Evolutionary conservation across 2,329 filamentous ascomycete genomes (phyloP).

Genomic region (Falciphora oryzae): DNA sequence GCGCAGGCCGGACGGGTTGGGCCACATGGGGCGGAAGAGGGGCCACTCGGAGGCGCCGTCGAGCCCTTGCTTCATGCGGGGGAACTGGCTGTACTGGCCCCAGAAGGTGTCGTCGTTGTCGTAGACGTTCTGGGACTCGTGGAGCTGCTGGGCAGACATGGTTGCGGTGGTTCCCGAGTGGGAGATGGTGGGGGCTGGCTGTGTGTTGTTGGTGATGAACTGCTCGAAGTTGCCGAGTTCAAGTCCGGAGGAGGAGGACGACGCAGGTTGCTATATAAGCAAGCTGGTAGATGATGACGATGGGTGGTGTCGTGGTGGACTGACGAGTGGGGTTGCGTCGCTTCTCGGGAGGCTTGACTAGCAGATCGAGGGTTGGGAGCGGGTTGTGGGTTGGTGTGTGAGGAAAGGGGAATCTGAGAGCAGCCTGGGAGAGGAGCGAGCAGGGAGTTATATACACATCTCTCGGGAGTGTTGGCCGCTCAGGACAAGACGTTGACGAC

Average conservation of each 20-base stretch:
- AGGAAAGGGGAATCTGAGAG: not conserved
- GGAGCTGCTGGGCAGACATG: not conserved
- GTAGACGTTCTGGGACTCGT: constrained; percentile 18
- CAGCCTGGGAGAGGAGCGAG: not conserved
- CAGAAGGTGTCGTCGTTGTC: constrained; percentile 11
- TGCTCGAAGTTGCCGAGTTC: too few species aligned
- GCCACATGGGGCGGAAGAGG: constrained; percentile 33
- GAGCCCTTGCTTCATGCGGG: constrained; percentile 18
- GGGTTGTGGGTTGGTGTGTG: not conserved
- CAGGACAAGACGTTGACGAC: not conserved
- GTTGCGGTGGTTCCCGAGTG: not conserved
- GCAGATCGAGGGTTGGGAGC: not conserved
- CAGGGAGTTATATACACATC: not conserved
- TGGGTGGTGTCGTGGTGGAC: not conserved
- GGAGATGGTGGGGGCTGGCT: too few species aligned
- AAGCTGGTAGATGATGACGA: not conserved
- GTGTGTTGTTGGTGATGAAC: too few species aligned
- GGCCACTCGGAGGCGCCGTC: constrained; percentile 38
- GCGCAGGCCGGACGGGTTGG: constrained; percentile 22
- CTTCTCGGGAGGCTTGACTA: too few species aligned
- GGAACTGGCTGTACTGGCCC: constrained; percentile 8
- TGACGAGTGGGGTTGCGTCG: not conserved
- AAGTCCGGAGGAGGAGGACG: too few species aligned
- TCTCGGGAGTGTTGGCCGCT: not conserved
- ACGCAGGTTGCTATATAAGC: not conserved